These are phyloP conservation scores for Mucor circinelloides DNA, from an alignment of 371 early-diverging fungal genomes.

Conservation along the genomic window DNA sequence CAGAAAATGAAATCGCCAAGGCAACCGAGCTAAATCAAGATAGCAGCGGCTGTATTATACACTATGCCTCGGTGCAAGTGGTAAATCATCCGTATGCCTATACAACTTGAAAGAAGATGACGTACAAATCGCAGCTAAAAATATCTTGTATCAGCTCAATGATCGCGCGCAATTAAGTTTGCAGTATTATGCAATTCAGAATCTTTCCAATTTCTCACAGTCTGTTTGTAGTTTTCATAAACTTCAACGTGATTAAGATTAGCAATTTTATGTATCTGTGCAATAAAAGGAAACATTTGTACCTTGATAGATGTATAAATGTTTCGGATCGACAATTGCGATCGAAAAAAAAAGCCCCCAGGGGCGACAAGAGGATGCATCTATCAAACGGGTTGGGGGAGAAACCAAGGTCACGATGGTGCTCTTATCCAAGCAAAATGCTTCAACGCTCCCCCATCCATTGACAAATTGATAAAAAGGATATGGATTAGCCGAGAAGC, in stretches of 20 bases:
- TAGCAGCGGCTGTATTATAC: background rate
- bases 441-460: background rate
- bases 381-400: constrained; percentile 1
- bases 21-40: background rate
- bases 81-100: too few relatives aligned
- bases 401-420: constrained; percentile 1
- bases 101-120: too few relatives aligned
- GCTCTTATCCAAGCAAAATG: background rate
- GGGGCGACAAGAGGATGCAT: background rate
- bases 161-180: background rate
- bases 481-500: background rate
- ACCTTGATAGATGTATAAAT: background rate
- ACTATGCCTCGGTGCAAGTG: too few relatives aligned
- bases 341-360: constrained; percentile 1
- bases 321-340: background rate
- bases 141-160: too few relatives aligned
- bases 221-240: background rate
- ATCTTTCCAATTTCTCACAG: too few relatives aligned
- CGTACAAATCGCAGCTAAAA: too few relatives aligned
- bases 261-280: background rate
- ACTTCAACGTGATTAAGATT: background rate
- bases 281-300: background rate
- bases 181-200: background rate
- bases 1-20: background rate
- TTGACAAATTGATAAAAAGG: background rate